A percentile compares a stretch with the other conserved stretches of the same genome.
Conservation (phyloP, 2,329 filamentous ascomycete species). For the Ophiostoma montium region DNA sequence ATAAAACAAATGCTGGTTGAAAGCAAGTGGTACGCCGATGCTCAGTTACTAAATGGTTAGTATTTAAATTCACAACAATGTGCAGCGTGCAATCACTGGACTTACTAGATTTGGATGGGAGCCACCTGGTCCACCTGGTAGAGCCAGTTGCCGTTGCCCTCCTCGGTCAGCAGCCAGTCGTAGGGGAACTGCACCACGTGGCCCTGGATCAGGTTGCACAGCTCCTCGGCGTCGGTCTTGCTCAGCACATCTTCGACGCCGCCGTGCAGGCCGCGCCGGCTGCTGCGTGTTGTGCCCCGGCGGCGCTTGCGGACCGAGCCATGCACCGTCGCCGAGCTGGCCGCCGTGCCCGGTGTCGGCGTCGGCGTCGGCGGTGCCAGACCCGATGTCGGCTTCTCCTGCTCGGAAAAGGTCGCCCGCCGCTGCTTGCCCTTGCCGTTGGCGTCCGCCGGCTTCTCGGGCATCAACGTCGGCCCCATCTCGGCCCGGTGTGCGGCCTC, state of each 20-base stretch:
- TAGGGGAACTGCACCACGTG: conserved; percentile 87
- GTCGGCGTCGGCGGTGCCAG: neutral
- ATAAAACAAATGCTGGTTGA: too few relatives aligned
- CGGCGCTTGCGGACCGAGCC: conserved; percentile 47
- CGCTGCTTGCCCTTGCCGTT: conserved; percentile 19
- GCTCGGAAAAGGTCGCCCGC: conserved; percentile 41
- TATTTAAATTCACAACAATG: neutral
- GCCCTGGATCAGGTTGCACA: conserved; percentile 73
- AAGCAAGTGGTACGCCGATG: too few relatives aligned
- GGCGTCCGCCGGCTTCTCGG: conserved; percentile 13
- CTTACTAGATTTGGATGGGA: conserved; percentile 76
- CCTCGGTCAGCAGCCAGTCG: conserved; percentile 86
- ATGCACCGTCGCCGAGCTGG: neutral
- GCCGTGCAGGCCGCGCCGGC: conserved; percentile 46
- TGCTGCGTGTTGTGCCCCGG: conserved; percentile 56
- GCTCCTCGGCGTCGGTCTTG: conserved; percentile 62
- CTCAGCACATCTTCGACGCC: conserved; percentile 62
- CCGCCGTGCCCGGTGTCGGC: conserved; percentile 13
- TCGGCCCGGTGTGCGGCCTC: conserved; percentile 14
- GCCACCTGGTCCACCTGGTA: conserved; percentile 94
- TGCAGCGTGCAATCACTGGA: conserved; percentile 44
- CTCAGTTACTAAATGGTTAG: neutral
- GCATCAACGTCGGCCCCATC: conserved; percentile 18
- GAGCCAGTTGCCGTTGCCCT: conserved; percentile 88
- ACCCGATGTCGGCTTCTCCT: conserved; percentile 29